Percentiles rank a stretch among this genome's conserved stretches.
Evolutionary conservation across 805 yeast genomes (phyloP).

Genomic region (Yueomyces sp.): DNA sequence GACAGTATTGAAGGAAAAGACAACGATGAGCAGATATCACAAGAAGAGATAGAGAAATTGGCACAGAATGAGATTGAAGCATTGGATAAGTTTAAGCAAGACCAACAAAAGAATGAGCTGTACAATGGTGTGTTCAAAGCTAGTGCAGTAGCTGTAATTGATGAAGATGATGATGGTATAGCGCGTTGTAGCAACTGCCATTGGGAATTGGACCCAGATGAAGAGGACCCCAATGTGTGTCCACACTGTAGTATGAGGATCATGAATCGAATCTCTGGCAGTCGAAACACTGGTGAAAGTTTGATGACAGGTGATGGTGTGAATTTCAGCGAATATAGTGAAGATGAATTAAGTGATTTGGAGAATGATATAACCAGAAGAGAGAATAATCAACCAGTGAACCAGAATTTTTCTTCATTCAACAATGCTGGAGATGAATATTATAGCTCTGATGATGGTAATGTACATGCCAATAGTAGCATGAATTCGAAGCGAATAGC

Average conservation of each 20-base stretch:
- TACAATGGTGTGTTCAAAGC: slow-evolving; percentile 39
- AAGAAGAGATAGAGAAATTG: background rate
- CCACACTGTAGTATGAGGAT: slow-evolving; percentile 53
- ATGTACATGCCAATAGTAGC: background rate
- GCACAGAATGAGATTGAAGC: slow-evolving; percentile 3
- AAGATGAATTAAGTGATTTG: slow-evolving; percentile 11
- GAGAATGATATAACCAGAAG: slow-evolving; percentile 2
- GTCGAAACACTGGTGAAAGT: background rate
- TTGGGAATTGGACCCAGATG: slow-evolving; percentile 46
- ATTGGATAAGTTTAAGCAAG: slow-evolving; percentile 7
- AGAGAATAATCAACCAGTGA: background rate
- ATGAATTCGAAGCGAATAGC: slow-evolving; percentile 1
- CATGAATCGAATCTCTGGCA: slow-evolving; percentile 10
- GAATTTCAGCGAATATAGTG: slow-evolving; percentile 13
- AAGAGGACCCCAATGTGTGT: slow-evolving; percentile 31
- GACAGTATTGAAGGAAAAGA: slow-evolving; percentile 13
- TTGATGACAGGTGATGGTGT: slow-evolving; percentile 1
- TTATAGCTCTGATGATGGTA: slow-evolving; percentile 6
- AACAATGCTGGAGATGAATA: slow-evolving; percentile 1
- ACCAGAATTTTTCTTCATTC: background rate
- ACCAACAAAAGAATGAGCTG: slow-evolving; percentile 22
- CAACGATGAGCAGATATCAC: background rate
- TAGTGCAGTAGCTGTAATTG: slow-evolving; percentile 39
- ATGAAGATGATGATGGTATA: slow-evolving; percentile 61
- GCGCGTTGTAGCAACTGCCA: slow-evolving; percentile 64